Base-by-base conservation (phyloP, 176 grass and related monocot species). In the Avena atlantica region DNA sequence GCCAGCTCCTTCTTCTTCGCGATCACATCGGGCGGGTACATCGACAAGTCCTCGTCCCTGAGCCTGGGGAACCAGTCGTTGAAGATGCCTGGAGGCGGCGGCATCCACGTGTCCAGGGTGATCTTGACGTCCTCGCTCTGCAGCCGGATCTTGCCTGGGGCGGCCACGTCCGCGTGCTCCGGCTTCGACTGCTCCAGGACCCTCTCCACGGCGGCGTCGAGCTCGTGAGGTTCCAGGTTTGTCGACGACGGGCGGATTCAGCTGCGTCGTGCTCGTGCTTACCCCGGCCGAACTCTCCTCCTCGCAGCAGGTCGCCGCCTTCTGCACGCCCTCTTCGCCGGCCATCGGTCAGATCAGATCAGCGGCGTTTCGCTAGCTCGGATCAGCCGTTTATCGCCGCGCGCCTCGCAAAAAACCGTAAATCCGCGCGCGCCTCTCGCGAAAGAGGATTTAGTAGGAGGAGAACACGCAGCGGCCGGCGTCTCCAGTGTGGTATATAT, bases 131-230 rank as follows among this genome's bases (percentile, higher is more conserved):
- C 36, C 1, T 42, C 36, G 1, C 0, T 44, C 36, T 44, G 4
- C 19, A 71, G 69, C 9, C 69, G 19, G 10, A 71, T 71, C 69
- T 45, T 71, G 37, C 69, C 69, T 65, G 68, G 36, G 17, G 65
- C 34, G 4, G 66, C 66, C 66, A 70, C 34, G 3, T 37, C 16
- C 0, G 2, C 8, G 16, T 70, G 14, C 66, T 70, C 66, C 2
- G 66, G 66, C 66, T 40, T 70, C 16, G 66, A 10, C 15, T 70
- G 66, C 66, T 70, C 66, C 8, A 70, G 34, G 16, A 17, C 8
- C 66, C 66, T 40, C 66, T 70, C 66, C 66, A 70, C 66, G 0
- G 66, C 66, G 16, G 66, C 16, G 16, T 70, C 66, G 29, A 70
- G 66, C 34, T 70, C 66, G 1, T 17, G 15, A 9, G 66, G 66